A percentile compares a stretch with the other conserved stretches of the same genome.
phyloP scores from a whole-genome alignment of 2,329 filamentous ascomycete genomes.

The Colletotrichum sojae region DNA sequence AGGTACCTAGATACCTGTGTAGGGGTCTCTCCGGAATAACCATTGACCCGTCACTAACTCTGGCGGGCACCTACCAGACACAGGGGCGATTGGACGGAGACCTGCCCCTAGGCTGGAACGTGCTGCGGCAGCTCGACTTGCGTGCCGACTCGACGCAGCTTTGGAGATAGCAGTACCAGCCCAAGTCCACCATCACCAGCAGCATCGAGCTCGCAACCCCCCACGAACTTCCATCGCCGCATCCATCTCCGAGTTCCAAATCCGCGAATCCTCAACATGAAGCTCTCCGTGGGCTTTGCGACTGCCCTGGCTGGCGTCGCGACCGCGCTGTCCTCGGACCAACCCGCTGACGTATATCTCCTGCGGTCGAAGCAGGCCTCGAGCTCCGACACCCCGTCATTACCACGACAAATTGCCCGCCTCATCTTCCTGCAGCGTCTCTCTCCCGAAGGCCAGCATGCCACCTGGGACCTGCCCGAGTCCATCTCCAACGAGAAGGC shows the following conservation, averaged over 20 bases:
- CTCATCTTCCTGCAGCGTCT: slow-evolving; percentile 73
- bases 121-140: slow-evolving; percentile 24
- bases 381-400: slow-evolving; percentile 53
- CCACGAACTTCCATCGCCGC: slow-evolving; percentile 17
- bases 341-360: slow-evolving; percentile 68
- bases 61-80: no score
- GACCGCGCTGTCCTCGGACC: slow-evolving; percentile 52
- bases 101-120: slow-evolving; percentile 13
- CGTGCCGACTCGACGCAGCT: slow-evolving; percentile 35
- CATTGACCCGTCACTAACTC: background rate
- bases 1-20: no score
- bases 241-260: slow-evolving; percentile 11
- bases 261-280: slow-evolving; percentile 53
- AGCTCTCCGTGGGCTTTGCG: slow-evolving; percentile 57
- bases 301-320: slow-evolving; percentile 55
- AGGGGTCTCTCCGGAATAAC: background rate
- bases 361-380: slow-evolving; percentile 55
- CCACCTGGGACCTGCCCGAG: slow-evolving; percentile 61
- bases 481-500: slow-evolving; percentile 61
- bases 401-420: slow-evolving; percentile 69
- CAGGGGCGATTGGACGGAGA: slow-evolving; percentile 2
- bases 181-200: slow-evolving; percentile 6
- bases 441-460: slow-evolving; percentile 61
- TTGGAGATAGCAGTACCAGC: slow-evolving; percentile 32
- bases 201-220: slow-evolving; percentile 31